Evolutionary conservation across 208 protist species (phyloP).

Genomic region (Crithidia mellificae): DNA sequence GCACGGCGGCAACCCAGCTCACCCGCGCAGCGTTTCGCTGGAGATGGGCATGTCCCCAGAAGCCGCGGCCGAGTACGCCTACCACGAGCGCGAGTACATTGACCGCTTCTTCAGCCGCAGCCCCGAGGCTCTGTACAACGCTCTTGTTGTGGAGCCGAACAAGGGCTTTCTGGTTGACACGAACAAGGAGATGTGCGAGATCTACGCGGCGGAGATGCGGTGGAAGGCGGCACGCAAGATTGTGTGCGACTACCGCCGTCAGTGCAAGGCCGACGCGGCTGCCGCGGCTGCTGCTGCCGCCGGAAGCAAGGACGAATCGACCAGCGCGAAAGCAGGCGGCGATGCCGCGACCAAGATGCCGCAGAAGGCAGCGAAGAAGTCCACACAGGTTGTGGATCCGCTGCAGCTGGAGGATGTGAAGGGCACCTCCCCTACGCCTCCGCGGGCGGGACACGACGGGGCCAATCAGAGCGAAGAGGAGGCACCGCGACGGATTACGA

Average conservation of each 20-base stretch:
- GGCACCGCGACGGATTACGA: constrained; percentile 14
- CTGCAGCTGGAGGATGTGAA: too few relatives aligned
- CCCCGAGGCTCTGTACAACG: constrained; percentile 37
- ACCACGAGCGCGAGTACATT: constrained; percentile 24
- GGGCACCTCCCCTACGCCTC: too few relatives aligned
- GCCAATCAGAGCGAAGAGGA: neutral
- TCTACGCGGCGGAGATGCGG: constrained; percentile 45
- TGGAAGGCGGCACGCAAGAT: constrained; percentile 44
- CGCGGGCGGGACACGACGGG: too few relatives aligned
- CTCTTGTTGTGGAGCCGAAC: constrained; percentile 38
- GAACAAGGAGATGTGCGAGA: constrained; percentile 55
- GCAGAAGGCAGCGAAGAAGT: neutral
- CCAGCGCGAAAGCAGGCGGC: neutral
- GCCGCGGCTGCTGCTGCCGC: too few relatives aligned
- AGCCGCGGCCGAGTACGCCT: constrained; percentile 6
- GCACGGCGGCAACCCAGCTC: neutral
- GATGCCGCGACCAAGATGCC: neutral
- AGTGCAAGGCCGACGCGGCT: constrained; percentile 22
- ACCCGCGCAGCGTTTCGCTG: constrained; percentile 1
- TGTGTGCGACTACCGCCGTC: constrained; percentile 33
- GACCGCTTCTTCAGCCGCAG: constrained; percentile 35
- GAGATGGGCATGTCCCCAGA: constrained; percentile 4
- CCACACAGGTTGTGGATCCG: neutral
- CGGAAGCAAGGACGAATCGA: too few relatives aligned
- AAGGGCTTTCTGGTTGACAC: constrained; percentile 46